These are phyloP conservation scores for Parascedosporium putredinis DNA, from an alignment of 2,329 filamentous ascomycete species.

Conservation along the genomic window DNA sequence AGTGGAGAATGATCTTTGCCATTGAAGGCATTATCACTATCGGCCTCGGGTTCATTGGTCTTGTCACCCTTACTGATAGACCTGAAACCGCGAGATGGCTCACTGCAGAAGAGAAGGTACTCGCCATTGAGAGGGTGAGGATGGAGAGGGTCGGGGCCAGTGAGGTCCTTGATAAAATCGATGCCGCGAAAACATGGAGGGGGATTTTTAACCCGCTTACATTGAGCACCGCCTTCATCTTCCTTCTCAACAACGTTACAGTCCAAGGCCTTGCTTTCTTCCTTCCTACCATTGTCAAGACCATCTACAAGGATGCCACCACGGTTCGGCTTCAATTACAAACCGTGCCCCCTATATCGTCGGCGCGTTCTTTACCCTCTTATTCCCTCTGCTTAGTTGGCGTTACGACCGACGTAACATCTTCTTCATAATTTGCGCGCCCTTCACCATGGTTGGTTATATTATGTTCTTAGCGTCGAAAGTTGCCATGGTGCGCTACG, in stretches of 20 bases:
- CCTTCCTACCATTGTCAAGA: conserved; percentile 51
- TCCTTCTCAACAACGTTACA: conserved; percentile 55
- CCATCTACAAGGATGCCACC: conserved; percentile 12
- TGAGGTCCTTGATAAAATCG: conserved; percentile 51
- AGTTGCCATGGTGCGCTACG: conserved; percentile 48
- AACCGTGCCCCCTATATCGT: conserved; percentile 63
- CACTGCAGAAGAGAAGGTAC: conserved; percentile 50
- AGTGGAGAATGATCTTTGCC: conserved; percentile 61
- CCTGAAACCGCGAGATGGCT: conserved; percentile 61
- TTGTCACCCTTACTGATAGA: conserved; percentile 56
- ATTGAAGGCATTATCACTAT: conserved; percentile 54
- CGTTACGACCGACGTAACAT: conserved; percentile 47
- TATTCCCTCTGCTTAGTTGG: conserved; percentile 52
- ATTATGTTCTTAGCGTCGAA: conserved; percentile 56
- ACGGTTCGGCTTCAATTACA: conserved; percentile 57
- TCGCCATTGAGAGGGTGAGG: conserved; percentile 57
- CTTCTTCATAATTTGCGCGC: conserved; percentile 49
- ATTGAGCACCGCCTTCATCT: conserved; percentile 43
- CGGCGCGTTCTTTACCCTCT: conserved; percentile 55
- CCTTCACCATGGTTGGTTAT: conserved; percentile 58
- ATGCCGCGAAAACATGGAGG: conserved; percentile 43
- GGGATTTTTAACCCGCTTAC: conserved; percentile 52
- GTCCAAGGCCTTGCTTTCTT: conserved; percentile 60
- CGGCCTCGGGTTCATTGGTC: conserved; percentile 46
- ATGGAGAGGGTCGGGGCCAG: conserved; percentile 51